phyloP scores from a whole-genome alignment of 306 rosid species.

The Crotalaria pallida region DNA sequence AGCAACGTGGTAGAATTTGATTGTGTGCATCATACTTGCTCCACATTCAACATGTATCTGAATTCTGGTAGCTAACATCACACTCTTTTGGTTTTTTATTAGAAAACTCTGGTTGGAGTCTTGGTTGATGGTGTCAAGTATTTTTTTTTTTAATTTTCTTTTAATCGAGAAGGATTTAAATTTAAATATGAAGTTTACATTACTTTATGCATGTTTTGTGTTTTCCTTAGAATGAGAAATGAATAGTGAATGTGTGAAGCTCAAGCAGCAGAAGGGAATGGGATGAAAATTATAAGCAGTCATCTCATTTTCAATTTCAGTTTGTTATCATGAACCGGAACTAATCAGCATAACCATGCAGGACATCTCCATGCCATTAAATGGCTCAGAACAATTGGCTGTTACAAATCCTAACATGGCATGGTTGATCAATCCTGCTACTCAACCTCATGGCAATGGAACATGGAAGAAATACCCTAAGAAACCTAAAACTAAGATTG shows the following conservation, averaged over 20 bases:
- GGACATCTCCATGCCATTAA: conserved; percentile 16
- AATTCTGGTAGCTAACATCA: background rate
- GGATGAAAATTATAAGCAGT: background rate
- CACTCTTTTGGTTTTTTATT: background rate
- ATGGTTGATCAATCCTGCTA: conserved; percentile 17
- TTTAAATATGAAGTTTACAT: background rate
- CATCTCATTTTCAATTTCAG: background rate
- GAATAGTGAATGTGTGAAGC: background rate
- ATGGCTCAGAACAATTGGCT: conserved; percentile 26
- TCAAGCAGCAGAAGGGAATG: background rate
- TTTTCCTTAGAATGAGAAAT: background rate
- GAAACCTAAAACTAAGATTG: conserved; percentile 31
- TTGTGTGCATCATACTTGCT: background rate
- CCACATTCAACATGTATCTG: background rate
- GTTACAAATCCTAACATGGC: background rate
- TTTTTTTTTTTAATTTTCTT: background rate
- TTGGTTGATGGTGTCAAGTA: background rate
- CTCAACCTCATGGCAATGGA: conserved; percentile 23
- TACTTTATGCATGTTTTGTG: too few relatives aligned
- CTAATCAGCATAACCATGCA: conserved; percentile 9
- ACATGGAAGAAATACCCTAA: conserved; percentile 20
- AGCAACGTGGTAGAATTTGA: background rate
- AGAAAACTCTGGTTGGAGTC: background rate
- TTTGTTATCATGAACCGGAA: background rate
- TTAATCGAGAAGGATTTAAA: background rate